Evolutionary conservation across 2,329 filamentous ascomycete genomes (phyloP), one percentile per base, ranked within the genome.

Genomic region (Colletotrichum simmondsii): DNA sequence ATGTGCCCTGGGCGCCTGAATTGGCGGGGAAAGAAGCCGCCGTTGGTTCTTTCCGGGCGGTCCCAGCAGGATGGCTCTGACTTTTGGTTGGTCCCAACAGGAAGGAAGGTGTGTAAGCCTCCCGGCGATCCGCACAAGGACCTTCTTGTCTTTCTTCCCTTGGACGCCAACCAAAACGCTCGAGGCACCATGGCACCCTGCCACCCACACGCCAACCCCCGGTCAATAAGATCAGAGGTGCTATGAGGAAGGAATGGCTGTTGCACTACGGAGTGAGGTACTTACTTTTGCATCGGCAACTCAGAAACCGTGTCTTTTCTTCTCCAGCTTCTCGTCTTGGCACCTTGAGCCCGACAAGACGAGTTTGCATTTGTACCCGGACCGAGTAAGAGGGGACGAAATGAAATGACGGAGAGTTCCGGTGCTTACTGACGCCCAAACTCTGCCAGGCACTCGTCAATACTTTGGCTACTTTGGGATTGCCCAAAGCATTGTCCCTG

Each of bases 61-160:
- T 56, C 53, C 68, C 63, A 67, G 26, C 30, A 67, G 49, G n/a
- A 35, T 49, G 46, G 63, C 54, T 61, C 46, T 32, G 56, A 56
- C 42, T 26, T 42, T 64, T 42, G 52, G 42, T 46, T 56, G 32
- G 62, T 71, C 63, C 63, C 68, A 71, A 26, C 56, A 67, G 63
- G 7, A 24, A 71, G 63, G 68, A 67, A 71, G 24, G 56, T 56
- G 56, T 56, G 56, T 32, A 60, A 71, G 63, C 46, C 63, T 61
- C 63, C 57, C 68, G 35, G 54, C 64, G 64, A 60, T 66, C 64
- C 56, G 56, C 63, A 67, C 63, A 71, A 49, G 54, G 56, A n/a
- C 46, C 32, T 65, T 65, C 16, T 28, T 59, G 49, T 54, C 52
- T 54, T 24, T 64, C 59, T 42, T 60, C 4, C 24, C n/a, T 24